Evolutionary conservation across 495 filamentous ascomycete species (phyloP).

Genomic region (Aspergillus sparsus): DNA sequence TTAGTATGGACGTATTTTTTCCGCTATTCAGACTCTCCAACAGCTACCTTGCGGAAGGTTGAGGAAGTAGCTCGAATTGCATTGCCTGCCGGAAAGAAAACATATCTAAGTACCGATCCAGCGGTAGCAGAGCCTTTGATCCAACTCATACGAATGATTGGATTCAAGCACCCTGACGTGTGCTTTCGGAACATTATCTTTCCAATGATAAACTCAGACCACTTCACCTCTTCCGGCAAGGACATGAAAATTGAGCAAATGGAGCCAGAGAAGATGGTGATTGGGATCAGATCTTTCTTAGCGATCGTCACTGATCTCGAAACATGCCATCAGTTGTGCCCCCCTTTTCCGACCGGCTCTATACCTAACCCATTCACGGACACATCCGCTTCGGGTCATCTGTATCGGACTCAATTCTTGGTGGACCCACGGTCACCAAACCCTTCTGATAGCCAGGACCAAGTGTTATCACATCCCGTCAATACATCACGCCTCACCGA

Average conservation of each 20-base stretch:
- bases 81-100: conserved; percentile 73
- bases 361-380: conserved; percentile 49
- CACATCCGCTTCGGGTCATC: conserved; percentile 33
- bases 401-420: conserved; percentile 43
- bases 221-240: conserved; percentile 69
- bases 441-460: conserved; percentile 38
- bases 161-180: conserved; percentile 87
- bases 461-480: conserved; percentile 63
- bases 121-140: conserved; percentile 84
- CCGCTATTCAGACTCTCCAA: conserved; percentile 70
- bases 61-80: conserved; percentile 84
- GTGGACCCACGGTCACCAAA: conserved; percentile 37
- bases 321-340: conserved; percentile 72
- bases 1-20: conserved; percentile 97
- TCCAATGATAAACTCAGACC: conserved; percentile 88
- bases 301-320: conserved; percentile 94
- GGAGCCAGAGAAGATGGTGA: conserved; percentile 93
- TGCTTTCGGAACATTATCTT: conserved; percentile 92
- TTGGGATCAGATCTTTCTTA: conserved; percentile 91
- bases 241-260: conserved; percentile 89
- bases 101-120: conserved; percentile 76
- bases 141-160: conserved; percentile 92
- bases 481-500: conserved; percentile 71
- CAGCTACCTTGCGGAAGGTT: conserved; percentile 70
- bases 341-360: conserved; percentile 71